Base-by-base conservation (phyloP, 768 basidiomycete genomes). In the Russula compacta region DNA sequence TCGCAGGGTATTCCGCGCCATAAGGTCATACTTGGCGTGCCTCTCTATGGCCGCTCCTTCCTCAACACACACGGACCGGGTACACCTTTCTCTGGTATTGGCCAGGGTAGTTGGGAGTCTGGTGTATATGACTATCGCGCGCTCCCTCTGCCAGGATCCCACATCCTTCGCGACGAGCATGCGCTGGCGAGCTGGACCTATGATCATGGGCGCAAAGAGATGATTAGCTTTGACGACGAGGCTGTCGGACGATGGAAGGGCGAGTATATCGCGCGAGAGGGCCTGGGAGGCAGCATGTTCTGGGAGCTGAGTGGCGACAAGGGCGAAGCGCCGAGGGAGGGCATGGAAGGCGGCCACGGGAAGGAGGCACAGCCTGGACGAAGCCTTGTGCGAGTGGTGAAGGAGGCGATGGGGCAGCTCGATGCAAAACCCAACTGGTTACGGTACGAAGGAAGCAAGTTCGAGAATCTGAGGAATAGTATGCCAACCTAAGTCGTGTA, bases 291-390 rank as follows among this genome's bases (percentile, higher is more conserved):
- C 0, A 89, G 87, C 58, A 99, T 99, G 97, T 87, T 87, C 67
- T 93, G 91, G 92, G 92, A 95, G 71, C 77, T 95, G 44, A 88
- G 86, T 66, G 92, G 91, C 2, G 95, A 98, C 74, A 92, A 92
- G 71, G 83, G 83, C 1, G 74, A 74, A 5, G 67, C 71, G 35
- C 55, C 61, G 21, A 80, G 88, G 54, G 83, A 87, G 42, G 87
- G 82, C 14, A 85, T 91, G 83, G 89, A 92, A 64, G 73, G 74
- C 8, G 87, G 89, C 2, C 78, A 74, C 1, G 90, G 89, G 2
- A 93, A 93, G 72, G 86, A 86, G 32, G 77, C 79, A 3, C 82
- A 87, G 65, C 81, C 83, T 35, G 85, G 91, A 4, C 70, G 72
- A 62, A 90, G 88, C 67, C 75, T 95, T 66, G 83, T 95, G 19